A percentile compares a stretch with the other conserved stretches of the same genome.
Conservation (phyloP, 164 flowering plant genomes). For the Cinnamomum micranthum region DNA sequence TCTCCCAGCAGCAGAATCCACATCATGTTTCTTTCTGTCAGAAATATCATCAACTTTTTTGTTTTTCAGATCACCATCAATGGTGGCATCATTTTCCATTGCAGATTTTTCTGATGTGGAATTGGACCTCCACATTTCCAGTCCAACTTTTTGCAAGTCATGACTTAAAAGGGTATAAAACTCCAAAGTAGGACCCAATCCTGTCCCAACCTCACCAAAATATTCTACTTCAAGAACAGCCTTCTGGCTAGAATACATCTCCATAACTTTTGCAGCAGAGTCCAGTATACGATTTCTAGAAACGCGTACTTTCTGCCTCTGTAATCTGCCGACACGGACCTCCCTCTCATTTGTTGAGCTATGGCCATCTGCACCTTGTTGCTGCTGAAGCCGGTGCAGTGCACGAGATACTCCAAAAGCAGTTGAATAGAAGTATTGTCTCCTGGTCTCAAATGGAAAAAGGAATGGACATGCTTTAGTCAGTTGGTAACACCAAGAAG, state of each 20-base stretch:
- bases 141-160: conserved; percentile 70
- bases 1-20: conserved; percentile 21
- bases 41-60: conserved; percentile 26
- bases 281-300: conserved; percentile 88
- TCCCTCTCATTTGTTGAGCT: conserved; percentile 81
- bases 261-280: conserved; percentile 98
- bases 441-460: conserved; percentile 92
- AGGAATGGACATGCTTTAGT: conserved; percentile 96
- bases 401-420: conserved; percentile 98
- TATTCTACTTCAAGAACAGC: conserved; percentile 98
- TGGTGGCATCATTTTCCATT: conserved; percentile 60
- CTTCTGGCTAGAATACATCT: conserved; percentile 95
- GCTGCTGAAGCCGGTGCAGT: conserved; percentile 84
- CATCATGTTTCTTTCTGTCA: conserved; percentile 18
- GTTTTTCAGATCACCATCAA: conserved; percentile 40
- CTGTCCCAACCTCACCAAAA: conserved; percentile 99
- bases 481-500: conserved; percentile 98
- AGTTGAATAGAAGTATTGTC: conserved; percentile 95
- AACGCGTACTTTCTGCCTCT: conserved; percentile 96
- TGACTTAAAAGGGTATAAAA: conserved; percentile 94
- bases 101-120: conserved; percentile 33
- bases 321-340: conserved; percentile 80
- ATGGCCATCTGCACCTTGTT: conserved; percentile 85
- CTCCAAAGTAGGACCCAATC: conserved; percentile 95
- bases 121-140: conserved; percentile 87